Conservation (phyloP, 1,284 basidiomycete genomes). For the Leccinum griseonigrum region DNA sequence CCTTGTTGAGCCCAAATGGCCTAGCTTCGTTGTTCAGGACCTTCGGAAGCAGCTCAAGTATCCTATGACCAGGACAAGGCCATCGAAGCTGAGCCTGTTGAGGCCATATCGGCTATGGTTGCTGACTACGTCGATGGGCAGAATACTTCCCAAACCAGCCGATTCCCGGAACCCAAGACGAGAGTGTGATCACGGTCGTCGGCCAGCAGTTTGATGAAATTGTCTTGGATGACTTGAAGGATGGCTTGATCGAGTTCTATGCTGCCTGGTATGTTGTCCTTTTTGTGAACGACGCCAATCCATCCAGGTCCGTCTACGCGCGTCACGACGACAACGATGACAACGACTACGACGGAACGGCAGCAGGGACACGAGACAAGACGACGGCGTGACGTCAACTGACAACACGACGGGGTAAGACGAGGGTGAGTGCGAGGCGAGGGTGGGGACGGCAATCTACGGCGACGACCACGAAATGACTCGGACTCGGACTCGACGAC, state of each 20-base stretch:
- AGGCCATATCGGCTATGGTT: slow-evolving; percentile 59
- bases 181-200: slow-evolving; percentile 83
- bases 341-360: too few relatives aligned
- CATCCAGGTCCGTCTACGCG: slow-evolving; percentile 28
- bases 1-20: slow-evolving; percentile 84
- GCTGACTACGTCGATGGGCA: slow-evolving; percentile 65
- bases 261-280: slow-evolving; percentile 80
- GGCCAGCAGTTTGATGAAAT: slow-evolving; percentile 89
- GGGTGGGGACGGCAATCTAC: too few relatives aligned
- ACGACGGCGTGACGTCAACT: too few relatives aligned
- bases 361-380: too few relatives aligned
- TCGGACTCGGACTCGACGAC: too few relatives aligned
- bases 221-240: slow-evolving; percentile 85
- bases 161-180: slow-evolving; percentile 82
- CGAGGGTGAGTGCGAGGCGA: too few relatives aligned
- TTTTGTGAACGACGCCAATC: not conserved
- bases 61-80: slow-evolving; percentile 76
- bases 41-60: slow-evolving; percentile 85
- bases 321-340: too few relatives aligned
- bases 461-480: too few relatives aligned
- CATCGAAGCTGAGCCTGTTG: slow-evolving; percentile 44
- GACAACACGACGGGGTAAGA: too few relatives aligned
- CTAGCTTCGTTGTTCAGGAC: slow-evolving; percentile 92
- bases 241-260: slow-evolving; percentile 97
- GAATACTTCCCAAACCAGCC: slow-evolving; percentile 78